Evolutionary conservation across 805 yeast species (phyloP), one percentile per base, ranked within the genome.

Genomic region (Wickerhamomyces xylosicus): DNA sequence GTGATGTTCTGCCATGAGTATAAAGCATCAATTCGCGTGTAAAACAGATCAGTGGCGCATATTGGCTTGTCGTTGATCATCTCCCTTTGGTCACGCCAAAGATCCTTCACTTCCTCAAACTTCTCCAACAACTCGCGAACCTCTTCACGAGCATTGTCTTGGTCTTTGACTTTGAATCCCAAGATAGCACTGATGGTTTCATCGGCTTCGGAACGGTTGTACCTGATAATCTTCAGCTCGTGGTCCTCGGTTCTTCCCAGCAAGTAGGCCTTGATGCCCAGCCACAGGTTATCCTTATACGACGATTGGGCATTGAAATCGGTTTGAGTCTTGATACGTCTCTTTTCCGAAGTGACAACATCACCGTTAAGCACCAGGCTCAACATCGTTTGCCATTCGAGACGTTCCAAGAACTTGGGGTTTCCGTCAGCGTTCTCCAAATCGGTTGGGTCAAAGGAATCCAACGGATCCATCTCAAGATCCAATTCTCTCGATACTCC

Each of bases 311-410:
- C 49, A 46, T 72, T 63, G 39, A 69, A 57, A 46, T 76, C 80
- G 42, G 50, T 56, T 41, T 68, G 77, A 38, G 70, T 72, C 14
- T 74, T 77, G 40, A 84, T 68, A 58, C 79, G 79, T 4, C 85
- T 79, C 60, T 90, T 92, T 53, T 92, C 98, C 11, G 90, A 80
- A 28, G 81, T 74, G 17, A 92, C 87, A 39, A 92, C 95, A 58
- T 92, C 97, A 48, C 98, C 97, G 3, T 94, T 90, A 28, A 92
- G 71, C 3, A 92, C 97, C 3, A 87, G 72, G 10, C 84, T 72
- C 36, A 92, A 67, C 95, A 92, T 86, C 0, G 90, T 74, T 59
- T 92, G 97, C 98, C 98, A 92, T 60, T 87, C 95, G 11, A 89
- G 64, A 36, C 97, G 69, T 54, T 87, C 97, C 10, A 77, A 51